phyloP scores from a whole-genome alignment of 1,284 basidiomycete species.

The Cutaneotrichosporon mucoides region DNA sequence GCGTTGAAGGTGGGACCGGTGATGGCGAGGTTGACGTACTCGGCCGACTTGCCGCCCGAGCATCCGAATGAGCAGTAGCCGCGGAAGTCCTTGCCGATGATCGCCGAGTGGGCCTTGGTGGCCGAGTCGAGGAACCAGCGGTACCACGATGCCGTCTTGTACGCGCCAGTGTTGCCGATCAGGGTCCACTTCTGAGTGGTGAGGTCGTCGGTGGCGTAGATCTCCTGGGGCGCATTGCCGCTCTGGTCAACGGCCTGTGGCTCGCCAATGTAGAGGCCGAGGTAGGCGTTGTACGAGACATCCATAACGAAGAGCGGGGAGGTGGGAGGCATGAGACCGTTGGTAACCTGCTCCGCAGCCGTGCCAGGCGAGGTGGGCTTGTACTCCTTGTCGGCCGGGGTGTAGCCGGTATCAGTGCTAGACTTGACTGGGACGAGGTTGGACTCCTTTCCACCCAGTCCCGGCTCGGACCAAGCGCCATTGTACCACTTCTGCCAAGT shows the following conservation, averaged over 20 bases:
- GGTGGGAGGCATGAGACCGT: constrained; percentile 1
- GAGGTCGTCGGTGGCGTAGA: constrained; percentile 12
- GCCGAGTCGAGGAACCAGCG: constrained; percentile 12
- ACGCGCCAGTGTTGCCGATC: constrained; percentile 14
- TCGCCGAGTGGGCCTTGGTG: not conserved
- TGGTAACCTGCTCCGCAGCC: constrained; percentile 1
- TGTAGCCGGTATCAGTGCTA: constrained; percentile 6
- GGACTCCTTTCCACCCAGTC: constrained; percentile 10
- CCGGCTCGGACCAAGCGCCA: constrained; percentile 12
- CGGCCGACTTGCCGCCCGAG: constrained; percentile 4
- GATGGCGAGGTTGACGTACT: constrained; percentile 14
- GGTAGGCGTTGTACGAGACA: constrained; percentile 14
- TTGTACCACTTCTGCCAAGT: constrained; percentile 14
- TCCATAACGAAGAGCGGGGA: constrained; percentile 15
- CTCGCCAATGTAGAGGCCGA: constrained; percentile 15
- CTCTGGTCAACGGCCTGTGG: constrained; percentile 10
- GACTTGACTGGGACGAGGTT: constrained; percentile 5
- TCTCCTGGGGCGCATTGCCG: constrained; percentile 7
- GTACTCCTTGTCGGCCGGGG: constrained; percentile 6
- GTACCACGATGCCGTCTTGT: constrained; percentile 12
- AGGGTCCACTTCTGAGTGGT: constrained; percentile 8
- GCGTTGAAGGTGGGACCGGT: not conserved
- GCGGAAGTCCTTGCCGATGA: constrained; percentile 9
- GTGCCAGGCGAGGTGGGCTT: constrained; percentile 1
- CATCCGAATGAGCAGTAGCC: constrained; percentile 17